Base-by-base conservation (phyloP, 1,284 basidiomycete genomes). In the Trichosporon coremiiforme region DNA sequence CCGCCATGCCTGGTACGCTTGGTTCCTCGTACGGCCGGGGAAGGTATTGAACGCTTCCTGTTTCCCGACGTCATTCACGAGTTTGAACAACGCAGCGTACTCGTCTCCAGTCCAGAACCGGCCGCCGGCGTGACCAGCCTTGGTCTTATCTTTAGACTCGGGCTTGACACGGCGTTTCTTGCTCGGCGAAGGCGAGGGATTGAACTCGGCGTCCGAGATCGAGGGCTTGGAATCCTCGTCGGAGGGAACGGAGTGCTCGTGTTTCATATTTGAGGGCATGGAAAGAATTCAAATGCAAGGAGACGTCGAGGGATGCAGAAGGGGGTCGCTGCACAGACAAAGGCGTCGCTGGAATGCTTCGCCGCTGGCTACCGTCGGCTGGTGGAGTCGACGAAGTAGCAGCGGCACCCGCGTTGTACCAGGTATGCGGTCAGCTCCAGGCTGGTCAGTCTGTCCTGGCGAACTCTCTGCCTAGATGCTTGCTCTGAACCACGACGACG, bases 1-100 rank as follows among this genome's bases (percentile, higher is more conserved):
- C 70, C 68, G 66, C 71, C 71, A 72, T 4, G 68, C 64, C n/a
- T 57, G 20, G 17, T 63, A 65, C 17, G 64, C 63, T 67, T 73
- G 71, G 35, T 68, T 62, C 33, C 13, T 38, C 2, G 67, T 65
- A 22, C 69, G 71, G 31, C 69, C 67, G 9, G 57, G 63, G 8
- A 72, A 47, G n/a, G 64, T 67, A 10, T 12, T 20, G 31, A 20
- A 29, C 62, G 33, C 17, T 8, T 22, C 17, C 1, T 25, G 17
- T 31, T 41, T 33, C 8, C 64, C 66, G 55, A 62, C 13, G 9
- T 25, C 66, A 10, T 25, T 22, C 36, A 67, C 66, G 33, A 38
- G 66, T 38, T 67, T 57, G 66, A 70, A 64, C 45, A 70, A 64
- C 10, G 50, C 36, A 20, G 66, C n/a, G 38, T 67, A 67, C 62